Evolutionary conservation across 139 green algal species (phyloP).

Genomic region (Spirogloea muscicola): DNA sequence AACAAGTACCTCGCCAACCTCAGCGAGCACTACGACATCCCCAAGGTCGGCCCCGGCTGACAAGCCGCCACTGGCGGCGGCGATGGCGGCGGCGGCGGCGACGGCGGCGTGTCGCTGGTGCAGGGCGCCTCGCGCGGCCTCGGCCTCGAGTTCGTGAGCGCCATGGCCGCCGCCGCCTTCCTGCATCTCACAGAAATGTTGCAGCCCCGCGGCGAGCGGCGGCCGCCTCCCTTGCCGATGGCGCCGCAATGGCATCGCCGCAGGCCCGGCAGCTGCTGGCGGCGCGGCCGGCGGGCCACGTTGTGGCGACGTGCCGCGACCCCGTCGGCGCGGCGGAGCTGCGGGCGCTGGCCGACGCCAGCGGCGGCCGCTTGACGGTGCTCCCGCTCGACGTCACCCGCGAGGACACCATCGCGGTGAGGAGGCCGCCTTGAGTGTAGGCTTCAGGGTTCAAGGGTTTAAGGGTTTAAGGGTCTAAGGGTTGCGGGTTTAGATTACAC

Average conservation of each 20-base stretch:
- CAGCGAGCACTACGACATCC: constrained; percentile 55
- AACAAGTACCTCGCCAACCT: constrained; percentile 54
- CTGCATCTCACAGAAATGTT: no score
- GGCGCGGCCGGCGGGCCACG: constrained; percentile 23
- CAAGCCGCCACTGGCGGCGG: no score
- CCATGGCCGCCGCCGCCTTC: no score
- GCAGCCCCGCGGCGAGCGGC: no score
- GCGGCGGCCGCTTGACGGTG: constrained; percentile 50
- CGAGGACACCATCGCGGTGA: constrained; percentile 56
- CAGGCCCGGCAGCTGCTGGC: constrained; percentile 28
- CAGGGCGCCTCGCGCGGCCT: constrained; percentile 66
- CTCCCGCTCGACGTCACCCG: constrained; percentile 60
- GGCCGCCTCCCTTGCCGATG: no score
- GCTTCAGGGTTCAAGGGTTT: no score
- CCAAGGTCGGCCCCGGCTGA: constrained; percentile 51
- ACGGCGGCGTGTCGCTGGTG: constrained; percentile 56
- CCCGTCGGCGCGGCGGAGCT: constrained; percentile 54
- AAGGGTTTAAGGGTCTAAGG: no score
- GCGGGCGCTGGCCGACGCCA: constrained; percentile 22
- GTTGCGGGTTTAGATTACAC: no score
- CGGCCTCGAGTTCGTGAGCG: constrained; percentile 65
- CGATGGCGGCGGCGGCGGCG: no score
- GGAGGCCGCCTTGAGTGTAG: no score
- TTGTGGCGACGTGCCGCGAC: constrained; percentile 69
- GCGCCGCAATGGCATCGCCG: no score